Evolutionary conservation across 176 grass and related monocot species (phyloP), one percentile per base, ranked within the genome.

Genomic region (Bonia amplexicaulis): DNA sequence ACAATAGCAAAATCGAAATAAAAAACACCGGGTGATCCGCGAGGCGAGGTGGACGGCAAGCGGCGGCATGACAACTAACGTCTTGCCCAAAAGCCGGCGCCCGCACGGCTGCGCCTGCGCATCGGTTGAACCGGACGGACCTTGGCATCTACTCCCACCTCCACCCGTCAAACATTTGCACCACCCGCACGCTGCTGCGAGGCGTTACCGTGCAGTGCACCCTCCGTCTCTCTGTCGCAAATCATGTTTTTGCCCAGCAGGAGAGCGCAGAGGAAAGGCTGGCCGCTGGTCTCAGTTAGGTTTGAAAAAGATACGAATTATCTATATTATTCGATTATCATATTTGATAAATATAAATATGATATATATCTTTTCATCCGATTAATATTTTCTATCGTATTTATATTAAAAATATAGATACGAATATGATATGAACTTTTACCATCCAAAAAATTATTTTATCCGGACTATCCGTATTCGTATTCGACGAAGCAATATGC

Each of bases 21-120:
- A n/a, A 13, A 27, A 44, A 33, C 57, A 9, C 17, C 40, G 68
- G 4, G 41, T 41, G 42, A 86, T 12, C 78, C 71, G 13, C 33
- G 54, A 41, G 84, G 79, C 23, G 58, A 41, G 84, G 79, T 23
- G 58, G 74, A 52, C 49, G 88, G 73, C 88, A 66, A 40, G 37
- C 46, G 72, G 72, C 55, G 62, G 49, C 69, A 0, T 71, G 57
- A 29, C 48, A 4, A 46, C 23, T 51, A n/a, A n/a, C n/a, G n/a
- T 40, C 47, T 40, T 19, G 27, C 5, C 31, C 17, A 55, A 76
- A 54, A 67, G 33, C 22, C 54, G 57, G 31, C 53, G 86, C 29
- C 85, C 86, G 71, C 17, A 12, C 60, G 68, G 4, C 66, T 12
- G 26, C 31, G 1, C 45, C 70, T 65, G 53, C 55, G n/a, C 37